Evolutionary conservation across 2,329 filamentous ascomycete species (phyloP).

Genomic region (Paraphoma sp.): DNA sequence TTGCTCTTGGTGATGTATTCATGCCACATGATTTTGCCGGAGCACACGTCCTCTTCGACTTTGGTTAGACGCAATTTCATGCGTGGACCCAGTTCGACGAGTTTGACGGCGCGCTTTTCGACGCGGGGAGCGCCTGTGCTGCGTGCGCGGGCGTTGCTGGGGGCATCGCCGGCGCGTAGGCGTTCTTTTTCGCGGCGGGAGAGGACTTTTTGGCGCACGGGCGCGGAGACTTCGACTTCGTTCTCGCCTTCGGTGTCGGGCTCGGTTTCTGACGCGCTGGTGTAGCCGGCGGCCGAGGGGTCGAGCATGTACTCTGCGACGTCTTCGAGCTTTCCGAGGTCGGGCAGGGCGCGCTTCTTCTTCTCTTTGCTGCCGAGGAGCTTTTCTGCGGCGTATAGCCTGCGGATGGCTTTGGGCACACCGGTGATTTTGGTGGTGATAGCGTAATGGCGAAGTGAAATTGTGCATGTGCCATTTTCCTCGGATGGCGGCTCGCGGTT

Average conservation of each 20-base stretch:
- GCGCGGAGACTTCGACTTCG: slow-evolving; percentile 81
- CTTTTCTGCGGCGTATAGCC: slow-evolving; percentile 85
- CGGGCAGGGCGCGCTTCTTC: slow-evolving; percentile 76
- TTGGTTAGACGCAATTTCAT: slow-evolving; percentile 91
- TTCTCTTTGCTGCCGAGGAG: slow-evolving; percentile 62
- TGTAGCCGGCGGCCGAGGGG: slow-evolving; percentile 78
- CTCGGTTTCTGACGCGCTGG: slow-evolving; percentile 91
- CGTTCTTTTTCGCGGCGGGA: slow-evolving; percentile 58
- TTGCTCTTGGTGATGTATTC: slow-evolving; percentile 88
- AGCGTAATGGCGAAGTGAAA: slow-evolving; percentile 92
- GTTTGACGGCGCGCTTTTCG: slow-evolving; percentile 86
- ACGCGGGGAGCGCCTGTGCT: slow-evolving; percentile 57
- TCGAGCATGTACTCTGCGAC: slow-evolving; percentile 95
- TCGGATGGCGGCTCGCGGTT: slow-evolving; percentile 71
- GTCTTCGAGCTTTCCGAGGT: slow-evolving; percentile 88
- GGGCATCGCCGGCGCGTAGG: slow-evolving; percentile 50
- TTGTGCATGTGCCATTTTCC: slow-evolving; percentile 68
- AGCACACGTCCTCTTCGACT: slow-evolving; percentile 91
- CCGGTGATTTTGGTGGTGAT: slow-evolving; percentile 90
- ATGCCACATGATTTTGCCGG: slow-evolving; percentile 96
- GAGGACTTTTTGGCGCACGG: slow-evolving; percentile 68
- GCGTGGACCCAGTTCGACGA: slow-evolving; percentile 89
- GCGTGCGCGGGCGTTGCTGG: slow-evolving; percentile 43
- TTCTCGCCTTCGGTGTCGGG: slow-evolving; percentile 93
- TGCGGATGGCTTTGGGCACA: slow-evolving; percentile 80